Conservation (phyloP, 2,329 filamentous ascomycete species). For the Fusarium sarcochroum region DNA sequence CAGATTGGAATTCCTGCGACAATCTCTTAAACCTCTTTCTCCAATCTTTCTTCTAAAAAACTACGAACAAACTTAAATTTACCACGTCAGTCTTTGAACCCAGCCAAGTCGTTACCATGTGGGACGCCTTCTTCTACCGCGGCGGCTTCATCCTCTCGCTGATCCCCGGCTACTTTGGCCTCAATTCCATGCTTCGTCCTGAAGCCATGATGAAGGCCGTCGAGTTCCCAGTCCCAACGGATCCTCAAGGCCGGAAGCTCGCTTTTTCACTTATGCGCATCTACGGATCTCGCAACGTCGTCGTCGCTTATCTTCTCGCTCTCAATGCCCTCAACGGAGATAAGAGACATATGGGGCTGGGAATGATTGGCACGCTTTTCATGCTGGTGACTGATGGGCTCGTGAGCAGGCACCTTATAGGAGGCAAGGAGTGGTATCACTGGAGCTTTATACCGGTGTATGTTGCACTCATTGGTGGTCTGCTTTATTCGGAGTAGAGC, state of each 20-base stretch:
- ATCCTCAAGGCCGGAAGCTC: constrained; percentile 29
- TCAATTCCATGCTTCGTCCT: constrained; percentile 31
- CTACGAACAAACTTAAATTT: neutral
- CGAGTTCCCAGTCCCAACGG: constrained; percentile 31
- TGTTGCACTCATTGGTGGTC: constrained; percentile 2
- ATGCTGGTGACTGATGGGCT: constrained; percentile 36
- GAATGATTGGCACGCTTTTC: constrained; percentile 3
- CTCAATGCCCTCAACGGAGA: constrained; percentile 32
- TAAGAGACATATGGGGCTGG: constrained; percentile 16
- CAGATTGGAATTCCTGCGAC: neutral
- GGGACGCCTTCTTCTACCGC: constrained; percentile 30
- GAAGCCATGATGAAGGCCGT: constrained; percentile 21
- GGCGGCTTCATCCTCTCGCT: constrained; percentile 28
- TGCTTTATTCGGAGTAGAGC: constrained; percentile 9
- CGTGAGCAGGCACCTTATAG: constrained; percentile 30
- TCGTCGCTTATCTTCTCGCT: constrained; percentile 35
- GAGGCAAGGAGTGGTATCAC: constrained; percentile 42
- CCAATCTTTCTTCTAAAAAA: neutral
- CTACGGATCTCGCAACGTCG: constrained; percentile 38
- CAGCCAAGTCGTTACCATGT: neutral
- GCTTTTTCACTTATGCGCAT: constrained; percentile 20
- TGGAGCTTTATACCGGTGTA: constrained; percentile 36
- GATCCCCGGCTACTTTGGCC: constrained; percentile 34
- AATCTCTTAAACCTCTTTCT: neutral
- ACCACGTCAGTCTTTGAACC: neutral